Evolutionary conservation across 208 protist genomes (phyloP), one percentile per base, ranked within the genome.

Genomic region (Trypanosoma melophagium): DNA sequence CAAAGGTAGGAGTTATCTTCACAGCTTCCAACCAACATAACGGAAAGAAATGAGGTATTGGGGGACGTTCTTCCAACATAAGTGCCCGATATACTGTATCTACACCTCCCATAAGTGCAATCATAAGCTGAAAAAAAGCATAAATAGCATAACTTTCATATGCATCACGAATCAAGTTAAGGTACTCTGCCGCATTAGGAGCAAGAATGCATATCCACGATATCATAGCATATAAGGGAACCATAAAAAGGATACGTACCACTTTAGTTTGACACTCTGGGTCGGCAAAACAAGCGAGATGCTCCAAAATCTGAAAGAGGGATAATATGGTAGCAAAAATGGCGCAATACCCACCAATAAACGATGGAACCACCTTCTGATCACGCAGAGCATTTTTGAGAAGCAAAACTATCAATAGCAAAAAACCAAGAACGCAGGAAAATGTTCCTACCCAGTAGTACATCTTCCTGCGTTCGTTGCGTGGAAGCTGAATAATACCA

Each of bases 71-170:
- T 72, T 92, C 88, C 22, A 89, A 77, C 86, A 93, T 93, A 47
- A 95, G 83, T 17, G 84, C 77, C 28, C 88, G 82, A 70, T 94
- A 91, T 45, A 94, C 75, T 2, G 88, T 89, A 75, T 95, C 90
- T 58, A 89, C 80, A 45, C 93, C 92, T 21, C 90, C 95, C 83
- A 97, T 90, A 19, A 96, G 87, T 25, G 87, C 93, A 22, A 97
- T 84, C 86, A 98, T 96, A 16, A 97, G 80, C 60, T 89, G 84
- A 68, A 98, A 95, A 74, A 98, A 98, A 74, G 87, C 83, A 77
- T 98, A 98, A 56, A 98, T 90, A 54, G 86, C 95, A 74, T 97
- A 98, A 74, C 92, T 95, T 71, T 98, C 93, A 78, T 97, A 97
- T 13, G 84, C 81, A 67, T 97, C 93, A 7, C 94, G 88, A 45